phyloP scores from a whole-genome alignment of 2,329 filamentous ascomycete genomes.

The Fusarium hostae region DNA sequence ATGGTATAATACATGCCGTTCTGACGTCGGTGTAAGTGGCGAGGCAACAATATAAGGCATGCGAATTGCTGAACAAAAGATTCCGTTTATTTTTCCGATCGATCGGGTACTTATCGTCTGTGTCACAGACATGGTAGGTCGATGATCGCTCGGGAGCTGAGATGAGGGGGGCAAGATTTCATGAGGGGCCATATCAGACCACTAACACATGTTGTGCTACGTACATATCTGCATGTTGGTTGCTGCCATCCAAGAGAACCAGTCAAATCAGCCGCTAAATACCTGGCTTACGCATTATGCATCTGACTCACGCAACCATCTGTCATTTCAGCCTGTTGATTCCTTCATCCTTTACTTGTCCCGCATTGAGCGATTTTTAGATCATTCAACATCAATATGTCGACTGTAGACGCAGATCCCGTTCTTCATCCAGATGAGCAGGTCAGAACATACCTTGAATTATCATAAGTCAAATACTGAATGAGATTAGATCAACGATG shows the following conservation, averaged over 20 bases:
- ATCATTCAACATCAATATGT: not conserved
- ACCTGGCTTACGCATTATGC: not conserved
- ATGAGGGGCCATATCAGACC: not conserved
- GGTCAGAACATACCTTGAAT: rapidly evolving
- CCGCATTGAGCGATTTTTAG: not conserved
- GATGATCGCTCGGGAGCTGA: not conserved
- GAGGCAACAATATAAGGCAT: no score
- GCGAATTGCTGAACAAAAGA: no score
- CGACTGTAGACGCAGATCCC: not conserved
- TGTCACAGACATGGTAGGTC: no score
- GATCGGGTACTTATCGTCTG: not conserved
- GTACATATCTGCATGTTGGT: not conserved
- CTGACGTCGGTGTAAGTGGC: no score
- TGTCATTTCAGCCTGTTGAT: rapidly evolving
- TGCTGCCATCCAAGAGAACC: not conserved
- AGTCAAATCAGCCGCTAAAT: not conserved
- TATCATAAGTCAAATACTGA: not conserved
- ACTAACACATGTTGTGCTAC: not conserved
- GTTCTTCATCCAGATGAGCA: not conserved
- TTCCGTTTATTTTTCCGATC: not conserved
- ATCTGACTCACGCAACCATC: rapidly evolving
- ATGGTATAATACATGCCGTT: no score
- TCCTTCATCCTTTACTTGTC: no score
- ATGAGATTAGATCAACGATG: rapidly evolving
- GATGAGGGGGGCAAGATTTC: not conserved